These are phyloP conservation scores for Tetrapisispora fleetii DNA, from an alignment of 805 yeast species.

Conservation along the genomic window DNA sequence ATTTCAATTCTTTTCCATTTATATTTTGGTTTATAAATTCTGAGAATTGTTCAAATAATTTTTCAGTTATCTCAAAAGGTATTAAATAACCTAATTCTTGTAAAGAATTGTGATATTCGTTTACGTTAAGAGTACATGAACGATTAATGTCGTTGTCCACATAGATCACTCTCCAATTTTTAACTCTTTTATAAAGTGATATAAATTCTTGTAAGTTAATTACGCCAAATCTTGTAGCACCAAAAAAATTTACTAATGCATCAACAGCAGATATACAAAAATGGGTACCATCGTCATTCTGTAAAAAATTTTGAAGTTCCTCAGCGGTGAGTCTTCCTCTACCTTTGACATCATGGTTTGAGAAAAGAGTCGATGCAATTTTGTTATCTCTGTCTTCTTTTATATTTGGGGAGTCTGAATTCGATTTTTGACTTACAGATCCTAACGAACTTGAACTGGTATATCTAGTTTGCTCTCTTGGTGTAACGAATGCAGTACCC, in stretches of 20 bases:
- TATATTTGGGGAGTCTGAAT: background rate
- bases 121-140: slow-evolving; percentile 23
- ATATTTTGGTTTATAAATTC: slow-evolving; percentile 23
- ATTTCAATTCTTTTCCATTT: slow-evolving; percentile 40
- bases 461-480: background rate
- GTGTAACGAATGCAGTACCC: slow-evolving; percentile 8
- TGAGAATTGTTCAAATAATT: slow-evolving; percentile 29
- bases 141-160: slow-evolving; percentile 29
- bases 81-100: slow-evolving; percentile 28
- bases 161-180: slow-evolving; percentile 29
- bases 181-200: slow-evolving; percentile 27
- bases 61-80: slow-evolving; percentile 28
- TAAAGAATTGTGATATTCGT: slow-evolving; percentile 27
- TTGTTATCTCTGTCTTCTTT: slow-evolving; percentile 19
- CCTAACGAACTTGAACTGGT: slow-evolving; percentile 5
- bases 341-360: slow-evolving; percentile 24
- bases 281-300: slow-evolving; percentile 27
- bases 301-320: slow-evolving; percentile 27
- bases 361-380: slow-evolving; percentile 24
- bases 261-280: slow-evolving; percentile 29
- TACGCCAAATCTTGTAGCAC: slow-evolving; percentile 29
- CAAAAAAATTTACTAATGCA: slow-evolving; percentile 27
- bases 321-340: slow-evolving; percentile 26
- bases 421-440: slow-evolving; percentile 6
- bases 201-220: slow-evolving; percentile 26